Evolutionary conservation across 2,329 filamentous ascomycete genomes (phyloP).

Genomic region (Diaporthe eres): DNA sequence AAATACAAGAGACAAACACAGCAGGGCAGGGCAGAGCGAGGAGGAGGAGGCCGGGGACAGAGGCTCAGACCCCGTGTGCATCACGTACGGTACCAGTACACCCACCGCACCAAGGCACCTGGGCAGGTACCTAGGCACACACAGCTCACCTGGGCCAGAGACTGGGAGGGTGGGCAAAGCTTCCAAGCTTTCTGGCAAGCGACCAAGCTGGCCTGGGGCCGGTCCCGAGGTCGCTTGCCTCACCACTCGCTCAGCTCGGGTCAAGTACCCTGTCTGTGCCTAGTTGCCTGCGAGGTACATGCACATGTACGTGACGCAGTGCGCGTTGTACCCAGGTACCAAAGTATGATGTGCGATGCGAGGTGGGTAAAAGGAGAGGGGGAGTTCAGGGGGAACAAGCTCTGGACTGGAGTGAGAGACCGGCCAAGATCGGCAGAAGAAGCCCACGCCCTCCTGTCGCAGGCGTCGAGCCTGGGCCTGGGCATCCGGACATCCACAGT

Average conservation of each 20-base stretch:
- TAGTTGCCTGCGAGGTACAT: conserved; percentile 4
- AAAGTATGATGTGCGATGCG: neutral
- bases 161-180: conserved; percentile 19
- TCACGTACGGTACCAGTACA: conserved; percentile 1
- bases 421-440: conserved; percentile 29
- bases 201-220: conserved; percentile 4
- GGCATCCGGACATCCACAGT: conserved; percentile 7
- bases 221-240: conserved; percentile 24
- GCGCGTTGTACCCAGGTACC: conserved; percentile 14
- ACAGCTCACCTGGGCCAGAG: conserved; percentile 9
- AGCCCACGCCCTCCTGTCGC: conserved; percentile 22
- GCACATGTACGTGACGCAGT: neutral
- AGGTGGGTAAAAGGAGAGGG: conserved; percentile 15
- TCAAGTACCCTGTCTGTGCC: conserved; percentile 4
- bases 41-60: neutral
- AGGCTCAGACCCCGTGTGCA: conserved; percentile 4
- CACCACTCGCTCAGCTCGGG: conserved; percentile 23
- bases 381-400: neutral
- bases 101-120: neutral
- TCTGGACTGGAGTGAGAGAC: conserved; percentile 12
- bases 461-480: neutral
- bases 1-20: neutral
- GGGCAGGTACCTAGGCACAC: neutral
- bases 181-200: conserved; percentile 12
- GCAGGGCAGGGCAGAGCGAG: neutral